Percentiles rank a stretch among this genome's conserved stretches.
Evolutionary conservation across 805 yeast species (phyloP).

Genomic region (Sugiyamaella americana): DNA sequence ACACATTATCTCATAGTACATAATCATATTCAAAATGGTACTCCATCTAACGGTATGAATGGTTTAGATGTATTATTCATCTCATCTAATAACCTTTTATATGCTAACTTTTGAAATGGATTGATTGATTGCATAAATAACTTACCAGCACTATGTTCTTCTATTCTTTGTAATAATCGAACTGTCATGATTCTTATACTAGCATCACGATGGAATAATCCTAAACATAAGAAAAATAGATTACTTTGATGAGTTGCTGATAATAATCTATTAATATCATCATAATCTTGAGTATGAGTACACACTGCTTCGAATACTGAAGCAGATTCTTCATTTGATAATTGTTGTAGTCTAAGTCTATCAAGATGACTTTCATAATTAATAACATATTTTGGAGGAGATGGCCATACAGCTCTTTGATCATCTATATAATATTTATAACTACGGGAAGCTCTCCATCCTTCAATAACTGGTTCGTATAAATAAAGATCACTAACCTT

Average conservation of each 20-base stretch:
- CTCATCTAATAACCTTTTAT: constrained; percentile 18
- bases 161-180: constrained; percentile 23
- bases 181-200: constrained; percentile 23
- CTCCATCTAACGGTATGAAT: background rate
- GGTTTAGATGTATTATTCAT: background rate
- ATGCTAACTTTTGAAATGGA: constrained; percentile 25
- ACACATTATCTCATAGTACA: no score
- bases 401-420: constrained; percentile 18
- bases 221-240: constrained; percentile 27
- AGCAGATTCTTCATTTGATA: constrained; percentile 25
- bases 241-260: constrained; percentile 21
- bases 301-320: constrained; percentile 22
- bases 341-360: constrained; percentile 22
- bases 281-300: constrained; percentile 23
- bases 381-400: constrained; percentile 22
- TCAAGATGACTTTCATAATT: constrained; percentile 29
- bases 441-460: constrained; percentile 27
- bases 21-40: constrained; percentile 2
- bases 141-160: constrained; percentile 28
- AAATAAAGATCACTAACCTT: constrained; percentile 20
- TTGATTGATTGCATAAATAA: constrained; percentile 22
- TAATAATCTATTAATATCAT: constrained; percentile 27
- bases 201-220: constrained; percentile 28
- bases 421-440: constrained; percentile 24
- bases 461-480: constrained; percentile 26